Base-by-base conservation (phyloP, 805 yeast genomes). In the Scheffersomyces stipitis region DNA sequence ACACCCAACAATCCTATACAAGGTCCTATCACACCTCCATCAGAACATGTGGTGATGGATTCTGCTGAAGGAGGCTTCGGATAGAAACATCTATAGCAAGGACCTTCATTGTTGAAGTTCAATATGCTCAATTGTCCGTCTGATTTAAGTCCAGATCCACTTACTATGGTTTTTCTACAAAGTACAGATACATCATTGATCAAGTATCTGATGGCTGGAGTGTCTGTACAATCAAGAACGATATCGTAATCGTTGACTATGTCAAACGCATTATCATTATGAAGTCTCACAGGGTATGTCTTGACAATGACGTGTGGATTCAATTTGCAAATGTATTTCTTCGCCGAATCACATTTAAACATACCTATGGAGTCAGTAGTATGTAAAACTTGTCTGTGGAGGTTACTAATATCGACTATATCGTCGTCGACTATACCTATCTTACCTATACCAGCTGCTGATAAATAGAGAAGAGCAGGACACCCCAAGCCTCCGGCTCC, bases 401-500 rank as follows among this genome's bases (percentile, higher is more conserved):
- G 63, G 56, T 93, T 93, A 5, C 96, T 86, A 0, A 64, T 60
- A 47, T 91, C 97, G 1, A 93, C 97, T 0, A 58, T 56, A 58
- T 93, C 99, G 51, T 80, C 77, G 61, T 93, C 99, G 1, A 89
- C 83, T 12, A 93, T 84, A 3, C 96, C 96, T 15, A 93, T 69
- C 2, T 64, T 58, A 1, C 96, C 98, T 3, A 91, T 66, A 4
- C 99, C 99, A 0, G 96, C 84, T 0, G 95, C 96, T 0, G 82
- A 81, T 2, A 93, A 62, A 54, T 93, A 93, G 29, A 86, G 70
- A 33, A 91, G 59, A 0, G 95, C 95, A 0, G 99, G 97, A 48
- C 95, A 83, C 0, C 99, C 98, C 5, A 93, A 69, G 0, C 99
- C 99, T 8, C 99, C 99, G 1, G 97, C 97, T 1, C 99, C 99